Evolutionary conservation across 106 monocot genomes (phyloP), one percentile per base, ranked within the genome.

Genomic region (Apostasia ramifera): DNA sequence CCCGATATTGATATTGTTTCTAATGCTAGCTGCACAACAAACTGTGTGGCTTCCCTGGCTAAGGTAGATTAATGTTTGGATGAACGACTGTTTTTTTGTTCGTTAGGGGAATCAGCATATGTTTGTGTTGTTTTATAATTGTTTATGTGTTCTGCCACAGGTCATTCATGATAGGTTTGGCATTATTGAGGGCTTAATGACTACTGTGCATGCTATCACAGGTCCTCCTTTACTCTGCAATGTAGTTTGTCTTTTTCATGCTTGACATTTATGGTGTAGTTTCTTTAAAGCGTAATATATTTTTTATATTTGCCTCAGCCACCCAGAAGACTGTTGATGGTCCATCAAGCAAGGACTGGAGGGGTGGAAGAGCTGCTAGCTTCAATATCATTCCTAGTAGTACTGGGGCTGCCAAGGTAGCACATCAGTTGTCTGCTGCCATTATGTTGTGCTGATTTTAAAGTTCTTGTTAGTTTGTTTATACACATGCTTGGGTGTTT

Each of bases 1-100:
- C 12, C 88, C 0, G 86, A 86, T 41, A 63, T 95, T 47, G 14
- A 88, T 40, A 84, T 95, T 62, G 86, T 95, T 40, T 95, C 95
- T 6, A 95, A 95, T 82, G 95, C 95, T 53, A 95, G 95, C 74
- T 95, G 88, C 86, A 91, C 95, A 12, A 91, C 95, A 54, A 95
- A 95, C 74, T 95, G 95, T 54, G 76, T 95, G 55, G 91, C 95
- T 75, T 86, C 95, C 2, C 79, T 95, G 48, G 95, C 95, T 13
- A 95, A 95, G 91, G 89, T 93, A 68, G n/a, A 2, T 54, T n/a
- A 8, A 8, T 50, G 14, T 8, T 49, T 44, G 2, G 5, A 5
- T 66, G 5, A 1, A 2, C 13, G 8, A 66, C 8, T 1, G 26
- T 26, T 26, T 26, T 26, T 26, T 26, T 26, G 26, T 26, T 26